Evolutionary conservation across 2,329 filamentous ascomycete genomes (phyloP), one percentile per base, ranked within the genome.

Genomic region (Phialophora tarda): DNA sequence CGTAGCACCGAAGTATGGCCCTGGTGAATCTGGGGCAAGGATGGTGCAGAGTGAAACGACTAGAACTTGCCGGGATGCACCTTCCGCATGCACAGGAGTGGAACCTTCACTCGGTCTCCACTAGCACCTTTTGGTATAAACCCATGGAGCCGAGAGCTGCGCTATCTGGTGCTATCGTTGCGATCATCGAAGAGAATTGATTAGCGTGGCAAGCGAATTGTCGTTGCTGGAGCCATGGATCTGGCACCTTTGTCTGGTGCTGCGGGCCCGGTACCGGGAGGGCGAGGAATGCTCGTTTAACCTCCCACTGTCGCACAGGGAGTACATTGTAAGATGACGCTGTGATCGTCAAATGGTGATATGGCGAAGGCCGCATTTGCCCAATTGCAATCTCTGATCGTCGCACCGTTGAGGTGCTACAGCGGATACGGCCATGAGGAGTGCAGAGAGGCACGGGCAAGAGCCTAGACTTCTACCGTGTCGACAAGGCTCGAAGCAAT

Each of bases 31-130:
- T 57, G 63, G 63, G 63, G 63, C 38, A 65, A 32, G 38, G 38
- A 53, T 26, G 28, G 61, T 28, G 28, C 57, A 61, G 28, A 28
- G 60, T 65, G 63, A 65, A 65, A 62, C 53, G 51, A 51, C 58
- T 65, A 65, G 58, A 65, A 44, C 14, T 8, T n/a, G 53, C 34
- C 51, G 57, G 63, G 63, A 57, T 50, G 41, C 44, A 23, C 51
- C 58, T 56, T 65, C 58, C 63, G 63, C 24, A 38, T 61, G 59
- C 34, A 41, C 59, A 26, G 47, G 17, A 17, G 59, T 61, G 59
- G 59, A 53, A 26, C 28, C 47, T 41, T 17, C 53, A 28, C 23
- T 51, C 53, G 53, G 10, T 21, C 28, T 55, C 26, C 53, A 55
- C 53, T 21, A 55, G 28, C 28, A 55, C 53, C 53, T 55, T 34